phyloP scores from a whole-genome alignment of 106 monocot species.

The Platanthera zijinensis region DNA sequence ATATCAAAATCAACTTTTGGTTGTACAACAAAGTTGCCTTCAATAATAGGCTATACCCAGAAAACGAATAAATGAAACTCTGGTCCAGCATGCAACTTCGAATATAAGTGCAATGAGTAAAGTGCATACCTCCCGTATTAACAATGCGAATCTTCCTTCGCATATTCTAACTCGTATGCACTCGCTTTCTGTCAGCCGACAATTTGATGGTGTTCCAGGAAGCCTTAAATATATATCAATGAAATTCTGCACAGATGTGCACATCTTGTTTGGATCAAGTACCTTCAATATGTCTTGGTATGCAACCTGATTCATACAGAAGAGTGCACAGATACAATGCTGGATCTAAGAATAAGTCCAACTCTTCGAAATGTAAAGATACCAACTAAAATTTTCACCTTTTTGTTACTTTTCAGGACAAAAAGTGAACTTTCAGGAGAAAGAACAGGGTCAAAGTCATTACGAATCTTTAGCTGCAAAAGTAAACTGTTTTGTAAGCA shows the following conservation, averaged over 20 bases:
- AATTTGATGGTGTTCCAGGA: constrained; percentile 74
- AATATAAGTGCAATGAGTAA: constrained; percentile 6
- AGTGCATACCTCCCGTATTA: constrained; percentile 77
- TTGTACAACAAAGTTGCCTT: constrained; percentile 95
- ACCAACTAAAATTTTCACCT: constrained; percentile 35
- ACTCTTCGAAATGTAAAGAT: neutral
- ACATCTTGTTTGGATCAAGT: constrained; percentile 78
- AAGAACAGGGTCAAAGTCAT: constrained; percentile 98
- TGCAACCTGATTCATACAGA: constrained; percentile 44
- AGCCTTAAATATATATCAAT: constrained; percentile 87
- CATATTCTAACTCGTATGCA: constrained; percentile 97
- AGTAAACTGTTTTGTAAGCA: constrained; percentile 1
- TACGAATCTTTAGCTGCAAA: constrained; percentile 86
- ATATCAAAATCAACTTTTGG: constrained; percentile 99
- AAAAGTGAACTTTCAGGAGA: constrained; percentile 99
- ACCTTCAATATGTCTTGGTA: constrained; percentile 90
- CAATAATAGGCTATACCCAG: constrained; percentile 66
- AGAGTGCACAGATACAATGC: constrained; percentile 1
- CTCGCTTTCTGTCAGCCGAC: constrained; percentile 70
- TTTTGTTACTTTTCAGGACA: constrained; percentile 89
- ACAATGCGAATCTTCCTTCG: constrained; percentile 96
- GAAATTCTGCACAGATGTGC: constrained; percentile 93
- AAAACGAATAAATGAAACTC: constrained; percentile 6
- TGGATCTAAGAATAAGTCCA: constrained; percentile 2
- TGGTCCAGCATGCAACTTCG: constrained; percentile 1